Percentiles rank a stretch among this genome's conserved stretches.
Evolutionary conservation across 2,329 filamentous ascomycete genomes (phyloP).

Genomic region (Geosmithia morbida): DNA sequence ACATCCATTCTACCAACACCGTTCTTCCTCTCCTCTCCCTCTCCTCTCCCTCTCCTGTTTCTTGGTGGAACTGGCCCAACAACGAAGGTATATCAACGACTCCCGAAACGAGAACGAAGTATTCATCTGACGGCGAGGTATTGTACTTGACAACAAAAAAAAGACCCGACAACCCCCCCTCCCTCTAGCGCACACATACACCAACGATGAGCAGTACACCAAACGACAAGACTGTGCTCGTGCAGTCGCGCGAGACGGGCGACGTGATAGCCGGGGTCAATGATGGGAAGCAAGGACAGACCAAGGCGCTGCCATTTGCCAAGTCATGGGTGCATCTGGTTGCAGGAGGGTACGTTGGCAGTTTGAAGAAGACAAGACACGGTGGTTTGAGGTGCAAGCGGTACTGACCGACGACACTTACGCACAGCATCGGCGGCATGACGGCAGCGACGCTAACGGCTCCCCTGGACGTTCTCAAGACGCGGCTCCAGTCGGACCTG

Average conservation of each 20-base stretch:
- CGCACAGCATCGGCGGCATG: conserved; percentile 76
- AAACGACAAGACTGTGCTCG: conserved; percentile 11
- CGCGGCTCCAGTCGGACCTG: conserved; percentile 83
- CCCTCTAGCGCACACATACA: too few species aligned
- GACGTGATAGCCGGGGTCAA: conserved; percentile 32
- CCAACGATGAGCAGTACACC: not conserved
- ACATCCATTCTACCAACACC: too few species aligned
- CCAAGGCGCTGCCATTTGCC: conserved; percentile 35
- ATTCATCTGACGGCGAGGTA: too few species aligned
- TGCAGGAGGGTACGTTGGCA: conserved; percentile 70
- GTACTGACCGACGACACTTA: not conserved
- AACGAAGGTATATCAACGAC: too few species aligned
- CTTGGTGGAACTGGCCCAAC: too few species aligned
- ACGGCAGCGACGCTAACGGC: conserved; percentile 85
- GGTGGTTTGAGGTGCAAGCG: not conserved
- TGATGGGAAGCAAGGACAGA: conserved; percentile 11
- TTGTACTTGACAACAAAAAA: too few species aligned
- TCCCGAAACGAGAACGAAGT: too few species aligned
- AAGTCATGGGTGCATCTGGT: conserved; percentile 90
- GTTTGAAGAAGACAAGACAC: not conserved
- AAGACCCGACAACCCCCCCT: too few species aligned
- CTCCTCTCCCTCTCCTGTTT: too few species aligned
- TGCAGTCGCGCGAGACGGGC: conserved; percentile 48
- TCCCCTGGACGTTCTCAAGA: conserved; percentile 88
- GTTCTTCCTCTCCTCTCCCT: too few species aligned